Base-by-base conservation (phyloP, 257 asterid genomes). In the Voacanga thouarsii region DNA sequence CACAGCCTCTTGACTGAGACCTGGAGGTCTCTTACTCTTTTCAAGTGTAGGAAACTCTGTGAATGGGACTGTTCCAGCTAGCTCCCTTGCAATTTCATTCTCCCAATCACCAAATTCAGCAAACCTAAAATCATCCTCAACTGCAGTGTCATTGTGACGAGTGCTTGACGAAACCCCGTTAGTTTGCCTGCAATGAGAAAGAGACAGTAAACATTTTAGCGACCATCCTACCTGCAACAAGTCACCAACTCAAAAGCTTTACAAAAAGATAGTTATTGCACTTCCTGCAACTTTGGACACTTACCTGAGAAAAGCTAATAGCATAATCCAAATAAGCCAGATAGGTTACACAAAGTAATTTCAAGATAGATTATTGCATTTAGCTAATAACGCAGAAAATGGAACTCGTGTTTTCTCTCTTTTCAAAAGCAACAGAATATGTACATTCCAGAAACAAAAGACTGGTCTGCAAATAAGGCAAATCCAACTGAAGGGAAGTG, bases 101-200 rank as follows among this genome's bases (percentile, higher is more conserved):
- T 89, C 97, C 93, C 91, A 87, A 30, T 92, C 95, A 66, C 87
- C 87, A 11, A 83, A 86, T n/a, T 88, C 92, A 11, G 83, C 83
- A 65, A 86, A 88, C 77, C 93, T 85, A 74, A 86, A 80, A 55
- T 88, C 94, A 41, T 87, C 92, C n/a, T 85, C 84, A 5, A 77
- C 16, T 37, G 84, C 47, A 53, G 81, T 10, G 77, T 83, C 86
- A 70, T 59, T 80, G 19, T 6, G 84, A 55, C 75, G 83, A 87
- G 77, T 85, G 75, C 83, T 75, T 43, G 90, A 73, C 68, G 90
- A 76, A 77, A 53, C 77, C 75, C 85, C 70, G 86, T 75, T 33
- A 59, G 67, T 60, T 70, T n/a, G 80, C 74, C 83, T 75, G 50
- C 77, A 69, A 30, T 8, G 33, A 37, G 23, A 44, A 56, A 12